A percentile compares a stretch with the other conserved stretches of the same genome.
phyloP scores from a whole-genome alignment of 805 yeast species.

The Barnettozyma siamensis region DNA sequence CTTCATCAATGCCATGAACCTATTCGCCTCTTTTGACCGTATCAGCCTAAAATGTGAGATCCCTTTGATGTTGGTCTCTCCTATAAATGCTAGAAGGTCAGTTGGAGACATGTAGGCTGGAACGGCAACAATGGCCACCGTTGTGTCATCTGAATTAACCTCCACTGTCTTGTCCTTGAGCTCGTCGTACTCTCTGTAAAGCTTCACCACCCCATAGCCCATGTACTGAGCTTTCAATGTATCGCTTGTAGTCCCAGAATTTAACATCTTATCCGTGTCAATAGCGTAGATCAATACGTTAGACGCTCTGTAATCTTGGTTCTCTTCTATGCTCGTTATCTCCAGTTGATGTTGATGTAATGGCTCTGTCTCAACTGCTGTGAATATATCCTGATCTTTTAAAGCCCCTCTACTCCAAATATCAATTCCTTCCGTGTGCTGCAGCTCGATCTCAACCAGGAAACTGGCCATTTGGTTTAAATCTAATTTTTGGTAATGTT shows the following conservation, averaged over 20 bases:
- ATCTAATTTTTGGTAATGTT: no score
- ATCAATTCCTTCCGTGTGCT: slow-evolving; percentile 1
- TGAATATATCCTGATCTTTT: slow-evolving; percentile 2
- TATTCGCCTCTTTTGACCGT: slow-evolving; percentile 54
- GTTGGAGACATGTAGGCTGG: slow-evolving; percentile 86
- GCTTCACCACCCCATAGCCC: slow-evolving; percentile 69
- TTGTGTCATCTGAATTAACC: slow-evolving; percentile 51
- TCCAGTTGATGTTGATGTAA: neutral
- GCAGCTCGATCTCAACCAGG: slow-evolving; percentile 15
- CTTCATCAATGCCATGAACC: slow-evolving; percentile 76
- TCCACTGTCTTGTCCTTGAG: slow-evolving; percentile 21
- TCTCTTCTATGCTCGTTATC: neutral
- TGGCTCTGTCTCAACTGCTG: neutral
- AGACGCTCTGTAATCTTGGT: slow-evolving; percentile 26
- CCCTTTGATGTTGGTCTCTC: slow-evolving; percentile 46
- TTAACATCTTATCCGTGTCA: slow-evolving; percentile 10
- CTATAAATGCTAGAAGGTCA: slow-evolving; percentile 76
- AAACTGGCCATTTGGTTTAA: slow-evolving; percentile 3
- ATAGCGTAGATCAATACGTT: slow-evolving; percentile 27
- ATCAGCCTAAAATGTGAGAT: slow-evolving; percentile 72
- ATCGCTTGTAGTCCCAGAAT: slow-evolving; percentile 1
- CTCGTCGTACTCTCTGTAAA: slow-evolving; percentile 48
- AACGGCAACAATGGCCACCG: slow-evolving; percentile 75
- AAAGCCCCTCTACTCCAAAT: slow-evolving; percentile 2
- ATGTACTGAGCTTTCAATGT: slow-evolving; percentile 45